Conservation (phyloP, 208 protist genomes). For the Polymyxa betae region DNA sequence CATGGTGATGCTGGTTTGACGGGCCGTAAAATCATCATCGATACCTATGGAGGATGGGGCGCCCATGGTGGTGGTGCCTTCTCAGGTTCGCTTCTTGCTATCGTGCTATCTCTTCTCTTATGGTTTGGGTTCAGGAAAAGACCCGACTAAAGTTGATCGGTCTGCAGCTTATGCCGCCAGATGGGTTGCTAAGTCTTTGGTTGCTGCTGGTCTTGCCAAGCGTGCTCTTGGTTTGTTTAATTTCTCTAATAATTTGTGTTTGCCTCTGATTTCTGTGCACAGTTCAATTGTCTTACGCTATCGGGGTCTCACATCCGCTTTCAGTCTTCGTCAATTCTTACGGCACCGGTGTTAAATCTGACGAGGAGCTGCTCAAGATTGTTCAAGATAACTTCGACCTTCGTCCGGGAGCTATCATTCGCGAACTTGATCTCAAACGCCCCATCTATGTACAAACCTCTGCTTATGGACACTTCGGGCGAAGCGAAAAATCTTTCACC, state of each 20-base stretch:
- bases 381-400: constrained; percentile 98
- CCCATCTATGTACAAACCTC: constrained; percentile 97
- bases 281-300: constrained; percentile 98
- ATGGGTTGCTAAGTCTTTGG: constrained; percentile 99
- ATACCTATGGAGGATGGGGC: constrained; percentile 99
- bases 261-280: neutral
- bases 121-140: no score
- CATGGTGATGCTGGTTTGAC: constrained; percentile 98
- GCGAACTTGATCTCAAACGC: constrained; percentile 88
- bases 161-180: constrained; percentile 97
- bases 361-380: constrained; percentile 82
- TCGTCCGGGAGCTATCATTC: constrained; percentile 93
- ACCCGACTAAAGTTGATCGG: constrained; percentile 99
- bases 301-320: constrained; percentile 93
- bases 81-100: no score
- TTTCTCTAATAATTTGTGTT: no score
- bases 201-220: constrained; percentile 86
- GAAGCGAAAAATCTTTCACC: constrained; percentile 90
- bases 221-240: constrained; percentile 93
- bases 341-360: constrained; percentile 83
- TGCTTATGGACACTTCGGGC: constrained; percentile 97
- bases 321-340: constrained; percentile 98
- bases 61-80: constrained; percentile 99
- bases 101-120: no score
- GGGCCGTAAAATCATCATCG: constrained; percentile 99